Evolutionary conservation across 2,329 filamentous ascomycete species (phyloP).

Genomic region (Trichoderma polysporum): DNA sequence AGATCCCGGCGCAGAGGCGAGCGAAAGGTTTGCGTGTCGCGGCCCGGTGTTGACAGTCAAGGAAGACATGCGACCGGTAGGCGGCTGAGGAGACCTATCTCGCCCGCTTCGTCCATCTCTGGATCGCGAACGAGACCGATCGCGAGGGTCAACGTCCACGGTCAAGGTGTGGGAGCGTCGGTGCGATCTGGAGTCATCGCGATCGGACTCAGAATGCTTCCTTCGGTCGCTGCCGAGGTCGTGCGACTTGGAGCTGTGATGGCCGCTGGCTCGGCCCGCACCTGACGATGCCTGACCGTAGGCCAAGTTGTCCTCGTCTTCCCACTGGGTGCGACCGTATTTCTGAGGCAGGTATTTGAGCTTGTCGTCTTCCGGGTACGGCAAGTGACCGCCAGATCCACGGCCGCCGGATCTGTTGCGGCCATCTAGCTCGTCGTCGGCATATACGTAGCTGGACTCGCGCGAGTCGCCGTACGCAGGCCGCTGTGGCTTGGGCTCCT

Average conservation of each 20-base stretch:
- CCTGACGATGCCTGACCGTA: slow-evolving; percentile 44
- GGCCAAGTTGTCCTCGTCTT: slow-evolving; percentile 49
- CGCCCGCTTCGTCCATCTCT: slow-evolving; percentile 38
- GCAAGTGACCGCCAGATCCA: slow-evolving; percentile 28
- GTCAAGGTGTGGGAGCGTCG: slow-evolving; percentile 40
- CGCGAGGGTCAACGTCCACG: slow-evolving; percentile 41
- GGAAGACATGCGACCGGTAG: slow-evolving; percentile 51
- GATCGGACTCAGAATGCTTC: slow-evolving; percentile 18
- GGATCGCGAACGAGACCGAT: slow-evolving; percentile 36
- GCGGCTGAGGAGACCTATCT: slow-evolving; percentile 50
- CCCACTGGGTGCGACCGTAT: slow-evolving; percentile 26
- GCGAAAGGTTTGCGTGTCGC: slow-evolving; percentile 42
- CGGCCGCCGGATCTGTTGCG: slow-evolving; percentile 33
- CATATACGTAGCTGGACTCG: slow-evolving; percentile 44
- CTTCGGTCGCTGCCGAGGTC: slow-evolving; percentile 1
- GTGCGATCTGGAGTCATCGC: slow-evolving; percentile 15
- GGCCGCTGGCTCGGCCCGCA: slow-evolving; percentile 23
- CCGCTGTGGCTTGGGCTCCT: slow-evolving; percentile 33
- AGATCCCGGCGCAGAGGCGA: slow-evolving; percentile 67
- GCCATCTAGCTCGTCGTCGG: slow-evolving; percentile 44
- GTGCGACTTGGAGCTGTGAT: slow-evolving; percentile 12
- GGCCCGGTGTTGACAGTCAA: slow-evolving; percentile 49
- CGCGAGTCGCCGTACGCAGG: slow-evolving; percentile 40
- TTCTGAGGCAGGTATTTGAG: slow-evolving; percentile 16
- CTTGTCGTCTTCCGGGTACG: slow-evolving; percentile 36